phyloP scores from a whole-genome alignment of 495 filamentous ascomycete genomes.

The Podospora anserina region DNA sequence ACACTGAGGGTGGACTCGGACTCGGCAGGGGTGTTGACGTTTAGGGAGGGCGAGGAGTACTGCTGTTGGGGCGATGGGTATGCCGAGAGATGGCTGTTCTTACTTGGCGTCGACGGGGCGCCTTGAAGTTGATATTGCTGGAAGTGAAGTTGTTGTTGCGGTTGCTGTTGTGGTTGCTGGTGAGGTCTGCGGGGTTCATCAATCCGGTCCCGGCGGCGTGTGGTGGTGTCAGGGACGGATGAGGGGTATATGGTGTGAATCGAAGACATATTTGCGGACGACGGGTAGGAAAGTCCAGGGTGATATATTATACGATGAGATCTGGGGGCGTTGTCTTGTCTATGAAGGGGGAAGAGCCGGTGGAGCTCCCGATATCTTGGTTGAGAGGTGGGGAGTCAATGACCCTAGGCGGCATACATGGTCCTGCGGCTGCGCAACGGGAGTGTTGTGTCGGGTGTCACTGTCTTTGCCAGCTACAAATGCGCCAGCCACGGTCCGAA shows the following conservation, averaged over 20 bases:
- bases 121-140: neutral
- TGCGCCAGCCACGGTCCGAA: neutral
- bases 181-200: slow-evolving; percentile 28
- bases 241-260: slow-evolving; percentile 30
- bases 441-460: slow-evolving; percentile 7
- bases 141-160: neutral
- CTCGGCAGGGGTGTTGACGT: slow-evolving; percentile 44
- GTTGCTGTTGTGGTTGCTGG: slow-evolving; percentile 16
- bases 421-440: slow-evolving; percentile 22
- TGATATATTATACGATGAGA: slow-evolving; percentile 17
- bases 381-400: slow-evolving; percentile 7
- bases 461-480: slow-evolving; percentile 1
- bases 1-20: slow-evolving; percentile 38
- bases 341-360: slow-evolving; percentile 15
- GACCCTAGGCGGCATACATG: slow-evolving; percentile 28
- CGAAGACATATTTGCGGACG: slow-evolving; percentile 33
- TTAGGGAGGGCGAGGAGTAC: slow-evolving; percentile 39
- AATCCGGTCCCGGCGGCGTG: slow-evolving; percentile 23
- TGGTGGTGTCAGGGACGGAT: slow-evolving; percentile 26
- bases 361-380: slow-evolving; percentile 17
- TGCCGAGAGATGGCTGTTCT: slow-evolving; percentile 37
- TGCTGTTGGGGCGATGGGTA: slow-evolving; percentile 38
- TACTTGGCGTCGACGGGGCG: slow-evolving; percentile 21
- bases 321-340: neutral
- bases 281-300: slow-evolving; percentile 15